Evolutionary conservation across 257 asterid species (phyloP).

Genomic region (Ligustrum vulgare): DNA sequence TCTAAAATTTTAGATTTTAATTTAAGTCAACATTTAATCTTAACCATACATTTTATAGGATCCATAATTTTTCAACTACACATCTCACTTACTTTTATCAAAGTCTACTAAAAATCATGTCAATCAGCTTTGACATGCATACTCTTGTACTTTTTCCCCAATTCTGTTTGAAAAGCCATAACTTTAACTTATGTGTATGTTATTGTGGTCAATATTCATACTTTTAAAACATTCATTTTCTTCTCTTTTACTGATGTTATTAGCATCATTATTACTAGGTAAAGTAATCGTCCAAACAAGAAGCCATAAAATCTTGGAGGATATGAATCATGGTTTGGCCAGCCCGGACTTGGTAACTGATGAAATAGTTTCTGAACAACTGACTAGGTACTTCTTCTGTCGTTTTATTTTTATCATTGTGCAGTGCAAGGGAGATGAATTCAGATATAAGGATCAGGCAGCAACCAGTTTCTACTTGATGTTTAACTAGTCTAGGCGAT

Average conservation of each 20-base stretch:
- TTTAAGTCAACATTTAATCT: no score
- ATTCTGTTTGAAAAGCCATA: not conserved
- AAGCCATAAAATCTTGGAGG: conserved; percentile 31
- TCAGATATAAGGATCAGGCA: not conserved
- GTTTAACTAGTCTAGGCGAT: not conserved
- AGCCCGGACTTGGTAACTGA: conserved; percentile 62
- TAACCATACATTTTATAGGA: no score
- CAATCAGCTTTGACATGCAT: not conserved
- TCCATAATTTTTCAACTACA: no score
- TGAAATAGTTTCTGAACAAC: conserved; percentile 94
- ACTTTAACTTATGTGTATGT: not conserved
- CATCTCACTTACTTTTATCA: no score
- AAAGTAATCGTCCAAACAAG: conserved; percentile 23
- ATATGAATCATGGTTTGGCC: conserved; percentile 24
- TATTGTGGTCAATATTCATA: not conserved
- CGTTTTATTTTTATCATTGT: not conserved
- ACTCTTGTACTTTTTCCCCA: not conserved
- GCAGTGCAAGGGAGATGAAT: not conserved
- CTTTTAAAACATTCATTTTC: not conserved
- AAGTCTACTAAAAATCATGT: no score
- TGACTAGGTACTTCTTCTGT: conserved; percentile 61
- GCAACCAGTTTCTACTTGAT: not conserved
- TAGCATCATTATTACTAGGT: conserved; percentile 7
- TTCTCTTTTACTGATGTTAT: conserved; percentile 5
- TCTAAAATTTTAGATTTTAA: no score